Base-by-base conservation (phyloP, 192 early-diverging fungal species). In the Linnemannia zychae region DNA sequence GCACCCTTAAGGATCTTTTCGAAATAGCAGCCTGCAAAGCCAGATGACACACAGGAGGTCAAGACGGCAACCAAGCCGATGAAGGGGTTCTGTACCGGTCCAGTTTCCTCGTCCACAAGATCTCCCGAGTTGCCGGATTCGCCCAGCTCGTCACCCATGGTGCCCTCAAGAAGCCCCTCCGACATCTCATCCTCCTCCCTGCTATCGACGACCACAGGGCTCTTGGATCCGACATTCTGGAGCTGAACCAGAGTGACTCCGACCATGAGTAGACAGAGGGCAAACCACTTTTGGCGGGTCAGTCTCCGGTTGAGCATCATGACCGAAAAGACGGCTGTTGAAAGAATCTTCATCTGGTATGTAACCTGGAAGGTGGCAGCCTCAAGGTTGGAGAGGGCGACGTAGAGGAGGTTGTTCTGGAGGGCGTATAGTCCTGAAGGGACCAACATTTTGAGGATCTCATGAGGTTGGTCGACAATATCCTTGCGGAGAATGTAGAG, bases 291-390 rank as follows among this genome's bases (percentile, higher is more conserved):
- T n/a, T 80, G 79, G 12, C 80, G 50, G 18, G 90, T 88, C 40
- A 97, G 79, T 4, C 86, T 86, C 72, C 93, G 88, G 38, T 91
- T 92, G 28, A 97, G 87, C 81, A 97, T 88, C 53, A 89, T 68
- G n/a, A 97, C 94, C 15, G 94, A 95, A 71, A 96, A 97, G n/a
- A 97, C 80, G 1, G 96, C 96, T 1, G 96, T 97, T 7, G 96
- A 96, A 13, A 97, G 88, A 81, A 97, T 96, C 84, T 97, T 97
- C 91, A 97, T 91, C 76, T 97, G 96, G 81, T 97, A 97, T 40
- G 96, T 95, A 65, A 97, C 95, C 87, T 97, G 96, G 86, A 96
- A 97, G 1, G 95, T 96, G 12, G 96, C 95, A 0, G 96, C 95
- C 82, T 97, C 96, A 36, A 97, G 87, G 72, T 93, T 90, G 49